Evolutionary conservation across 345 rosid genomes (phyloP).

Genomic region (Lenwebbia sp.): DNA sequence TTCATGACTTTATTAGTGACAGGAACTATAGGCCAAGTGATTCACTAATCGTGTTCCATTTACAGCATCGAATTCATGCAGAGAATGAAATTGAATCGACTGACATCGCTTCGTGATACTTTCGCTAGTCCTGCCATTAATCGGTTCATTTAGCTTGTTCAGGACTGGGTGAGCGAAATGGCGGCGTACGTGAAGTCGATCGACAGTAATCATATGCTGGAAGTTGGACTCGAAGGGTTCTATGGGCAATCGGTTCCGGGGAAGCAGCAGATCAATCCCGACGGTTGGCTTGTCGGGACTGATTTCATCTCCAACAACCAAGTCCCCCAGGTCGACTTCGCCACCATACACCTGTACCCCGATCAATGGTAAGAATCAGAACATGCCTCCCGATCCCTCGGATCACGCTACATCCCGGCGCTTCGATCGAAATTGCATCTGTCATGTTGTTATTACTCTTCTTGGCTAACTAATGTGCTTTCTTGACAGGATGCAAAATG

Average conservation of each 20-base stretch:
- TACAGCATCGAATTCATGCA: background rate
- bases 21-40: background rate
- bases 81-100: background rate
- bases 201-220: constrained; percentile 46
- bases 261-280: constrained; percentile 37
- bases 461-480: background rate
- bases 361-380: constrained; percentile 47
- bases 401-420: background rate
- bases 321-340: constrained; percentile 47
- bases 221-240: constrained; percentile 81
- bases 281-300: constrained; percentile 21
- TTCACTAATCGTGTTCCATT: background rate
- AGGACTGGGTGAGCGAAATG: constrained; percentile 68
- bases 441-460: background rate
- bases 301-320: constrained; percentile 63
- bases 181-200: constrained; percentile 54
- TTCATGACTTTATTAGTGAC: background rate
- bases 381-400: background rate
- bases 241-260: constrained; percentile 46
- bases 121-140: background rate
- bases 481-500: constrained; percentile 33
- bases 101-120: background rate
- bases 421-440: background rate
- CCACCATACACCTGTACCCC: constrained; percentile 67
- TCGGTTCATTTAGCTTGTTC: background rate